Evolutionary conservation across 305 asterid genomes (phyloP).

Genomic region (Striga hermonthica): DNA sequence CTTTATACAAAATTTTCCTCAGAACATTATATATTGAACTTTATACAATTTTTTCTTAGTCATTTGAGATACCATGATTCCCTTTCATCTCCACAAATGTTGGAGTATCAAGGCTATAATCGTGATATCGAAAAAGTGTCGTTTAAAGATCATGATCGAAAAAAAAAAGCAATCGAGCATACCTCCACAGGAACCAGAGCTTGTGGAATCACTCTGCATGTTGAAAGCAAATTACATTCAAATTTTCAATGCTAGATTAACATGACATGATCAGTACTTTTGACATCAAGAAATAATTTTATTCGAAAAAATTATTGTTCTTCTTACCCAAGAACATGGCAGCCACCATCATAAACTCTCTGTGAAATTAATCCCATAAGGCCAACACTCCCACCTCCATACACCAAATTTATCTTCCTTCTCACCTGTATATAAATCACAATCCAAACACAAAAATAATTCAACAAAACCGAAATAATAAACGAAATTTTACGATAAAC

Average conservation of each 20-base stretch:
- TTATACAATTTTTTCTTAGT: background rate
- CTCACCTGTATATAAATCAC: conserved; percentile 72
- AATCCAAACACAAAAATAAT: background rate
- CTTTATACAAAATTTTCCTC: conserved; percentile 5
- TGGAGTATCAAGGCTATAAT: too few species aligned
- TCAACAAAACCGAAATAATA: background rate
- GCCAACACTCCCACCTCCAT: conserved; percentile 98
- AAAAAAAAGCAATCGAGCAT: conserved; percentile 23
- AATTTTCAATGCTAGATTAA: background rate
- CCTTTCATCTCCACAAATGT: too few species aligned
- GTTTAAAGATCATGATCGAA: background rate
- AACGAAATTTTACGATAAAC: background rate
- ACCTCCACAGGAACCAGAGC: conserved; percentile 97
- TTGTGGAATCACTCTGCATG: conserved; percentile 89
- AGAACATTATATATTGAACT: background rate
- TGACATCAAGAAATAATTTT: too few species aligned
- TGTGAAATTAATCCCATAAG: conserved; percentile 88
- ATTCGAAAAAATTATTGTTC: too few species aligned
- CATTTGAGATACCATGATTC: background rate
- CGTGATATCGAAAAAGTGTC: too few species aligned
- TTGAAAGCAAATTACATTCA: conserved; percentile 28
- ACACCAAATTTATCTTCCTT: conserved; percentile 87
- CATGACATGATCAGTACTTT: too few species aligned
- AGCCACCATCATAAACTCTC: conserved; percentile 81
- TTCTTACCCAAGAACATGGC: conserved; percentile 95